These are phyloP conservation scores for Solanum raphanifolium DNA, from an alignment of 257 asterid genomes.

Conservation along the genomic window DNA sequence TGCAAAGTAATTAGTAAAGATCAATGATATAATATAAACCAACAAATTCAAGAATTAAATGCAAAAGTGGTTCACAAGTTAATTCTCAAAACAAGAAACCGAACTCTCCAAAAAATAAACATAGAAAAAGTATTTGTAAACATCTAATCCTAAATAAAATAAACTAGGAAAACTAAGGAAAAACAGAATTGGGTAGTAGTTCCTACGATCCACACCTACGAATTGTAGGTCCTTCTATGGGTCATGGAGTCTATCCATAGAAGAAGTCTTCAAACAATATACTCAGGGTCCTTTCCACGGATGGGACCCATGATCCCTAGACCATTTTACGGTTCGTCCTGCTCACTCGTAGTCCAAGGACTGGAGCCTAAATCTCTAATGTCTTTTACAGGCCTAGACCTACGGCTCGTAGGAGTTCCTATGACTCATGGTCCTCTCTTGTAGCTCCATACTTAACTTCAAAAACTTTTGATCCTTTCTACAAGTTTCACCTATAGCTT, in stretches of 20 bases:
- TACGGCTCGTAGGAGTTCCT: background rate
- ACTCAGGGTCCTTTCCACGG: background rate
- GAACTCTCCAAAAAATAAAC: background rate
- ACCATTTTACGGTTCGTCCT: no score
- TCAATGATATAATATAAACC: background rate
- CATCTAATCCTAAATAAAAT: background rate
- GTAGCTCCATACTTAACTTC: background rate
- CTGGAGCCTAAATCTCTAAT: no score
- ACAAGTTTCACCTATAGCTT: background rate
- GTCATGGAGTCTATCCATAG: background rate
- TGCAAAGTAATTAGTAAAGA: no score
- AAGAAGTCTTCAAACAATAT: background rate
- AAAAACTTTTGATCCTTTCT: background rate
- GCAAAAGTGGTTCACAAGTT: background rate
- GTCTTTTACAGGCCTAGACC: background rate
- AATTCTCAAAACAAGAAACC: no score
- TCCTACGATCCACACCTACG: background rate
- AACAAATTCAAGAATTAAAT: background rate
- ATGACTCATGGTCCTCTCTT: background rate
- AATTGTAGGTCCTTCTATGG: background rate
- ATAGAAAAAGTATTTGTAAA: background rate
- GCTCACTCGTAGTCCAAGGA: no score
- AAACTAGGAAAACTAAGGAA: background rate
- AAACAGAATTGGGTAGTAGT: background rate
- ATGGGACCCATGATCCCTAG: no score